Base-by-base conservation (phyloP, 140 eudicot species). In the Ambrosia hybrid region DNA sequence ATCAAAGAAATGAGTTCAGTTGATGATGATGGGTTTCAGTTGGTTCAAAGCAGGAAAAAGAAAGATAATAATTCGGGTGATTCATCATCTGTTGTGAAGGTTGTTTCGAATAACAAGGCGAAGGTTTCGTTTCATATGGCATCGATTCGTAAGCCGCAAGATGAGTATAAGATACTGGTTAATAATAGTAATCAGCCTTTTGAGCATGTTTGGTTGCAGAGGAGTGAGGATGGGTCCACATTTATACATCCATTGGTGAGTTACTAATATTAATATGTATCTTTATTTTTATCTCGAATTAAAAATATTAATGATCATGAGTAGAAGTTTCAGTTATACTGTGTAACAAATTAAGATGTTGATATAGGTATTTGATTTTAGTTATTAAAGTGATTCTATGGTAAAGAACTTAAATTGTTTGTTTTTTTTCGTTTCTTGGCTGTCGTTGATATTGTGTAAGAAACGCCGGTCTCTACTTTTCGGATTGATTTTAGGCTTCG, bases 201-300 rank as follows among this genome's bases (percentile, higher is more conserved):
- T 73, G 92, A 94, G 65, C 97, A 94, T 85, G 96, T 91, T 57
- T 90, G 96, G 96, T 68, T 90, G 84, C 83, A 88, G 80, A 84
- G 84, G 60, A 84, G 87, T 81, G 90, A 94, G 70, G 97, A 94
- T 80, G 99, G 95, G 21, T 79, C 97, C 5, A 82, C 80, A 72
- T 58, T 85, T 46, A 73, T 94, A 56, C 99, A 94, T 75, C 99
- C 96, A 46, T 46, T 88, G 99, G 98, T 90, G 41, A 73, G 89
- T 81, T 48, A 48, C 53, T 48, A 11, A 48, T 59, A 2, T 26
- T 9, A 10, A 10, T 7, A 39, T 3, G 2, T 9, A 0, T 8
- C 2, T 59, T 8, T 12, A 21, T 73, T 37, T 9, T 21, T 21
- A 38, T 49, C 49, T 70, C 57, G 5, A 12, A 33, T 67, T 37